Evolutionary conservation across 495 filamentous ascomycete species (phyloP), one percentile per base, ranked within the genome.

Genomic region (Neurospora sp.): DNA sequence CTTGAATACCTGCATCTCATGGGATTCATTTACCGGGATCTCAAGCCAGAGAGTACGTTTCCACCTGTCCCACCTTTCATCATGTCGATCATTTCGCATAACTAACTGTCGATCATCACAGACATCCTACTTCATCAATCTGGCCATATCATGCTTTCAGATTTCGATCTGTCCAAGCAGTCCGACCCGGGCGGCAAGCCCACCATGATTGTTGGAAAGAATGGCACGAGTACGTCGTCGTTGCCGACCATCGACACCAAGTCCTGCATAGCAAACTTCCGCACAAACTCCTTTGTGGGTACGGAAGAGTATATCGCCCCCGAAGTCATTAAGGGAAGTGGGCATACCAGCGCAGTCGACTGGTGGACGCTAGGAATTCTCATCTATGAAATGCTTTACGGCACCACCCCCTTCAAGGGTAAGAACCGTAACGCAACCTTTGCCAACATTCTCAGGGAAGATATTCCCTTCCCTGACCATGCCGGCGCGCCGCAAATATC

Each of bases 351-450:
- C 76, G 96, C 96, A 5, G 96, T 99, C 3, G 96, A 99, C 81
- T 99, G 96, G 96, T 99, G 96, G 96, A 99, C 96, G 3, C 84
- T 99, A 11, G 96, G 96, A 22, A 98, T 99, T 71, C 82, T 99
- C 76, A 92, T 98, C 71, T 99, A 97, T 76, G 96, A 99, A 81
- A 99, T 99, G 96, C 85, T 99, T n/a, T 98, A 92, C 82, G 96
- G 96, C 27, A 98, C 94, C 4, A 99, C 96, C 2, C 96, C 96
- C 0, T 99, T 99, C 88, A 99, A 99, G 84, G 96, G 96, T 76
- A 98, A 99, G 89, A 99, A 97, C 82, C 89, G 96, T 41, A 99
- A 98, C 78, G 93, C 93, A 18, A 99, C 96, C 1, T 99, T 99
- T 83, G 96, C 94, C 39, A 99, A 98, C 78, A 99, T 99, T 74